Evolutionary conservation across 108 stramenopile species (phyloP), one percentile per base, ranked within the genome.

Genomic region (Pinguiococcus pyrenoidosus): DNA sequence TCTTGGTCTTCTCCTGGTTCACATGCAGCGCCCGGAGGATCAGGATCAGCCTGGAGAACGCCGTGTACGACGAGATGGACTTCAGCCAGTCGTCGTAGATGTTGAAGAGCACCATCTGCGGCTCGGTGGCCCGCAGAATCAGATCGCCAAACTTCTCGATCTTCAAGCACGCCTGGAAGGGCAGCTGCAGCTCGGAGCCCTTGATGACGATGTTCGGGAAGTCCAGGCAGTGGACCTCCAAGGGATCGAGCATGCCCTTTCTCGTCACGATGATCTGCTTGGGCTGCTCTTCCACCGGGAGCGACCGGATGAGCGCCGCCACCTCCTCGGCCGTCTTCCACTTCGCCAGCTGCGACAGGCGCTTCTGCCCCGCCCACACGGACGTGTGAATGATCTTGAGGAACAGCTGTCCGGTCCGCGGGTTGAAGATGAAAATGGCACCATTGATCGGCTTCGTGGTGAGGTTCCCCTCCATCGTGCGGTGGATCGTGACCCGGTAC

Each of bases 301-400:
- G 76, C 2, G 87, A 89, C 20, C 93, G 85, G 57, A 96, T 96
- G 7, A 99, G 72, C 22, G 90, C 92, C 22, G 96, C 92, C 44
- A 95, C 55, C 35, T 96, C 96, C 65, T 99, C 96, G 7, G 96
- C 91, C 16, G 96, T 99, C 69, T 99, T 99, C 96, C 96, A 99
- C 70, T 96, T 95, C 1, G 96, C 96, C 32, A 99, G 85, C 74
- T 93, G 89, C 0, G 87, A 87, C 16, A 91, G 81, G 42, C 96
- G 93, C 63, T 99, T 99, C 64, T 99, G 96, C 8, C 96, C 96
- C 23, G 93, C 92, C 96, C 96, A 99, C 25, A 94, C 93, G 62
- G 79, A 81, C 12, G 96, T 99, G 77, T 99, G 96, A 48, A 96
- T 94, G 47, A 99, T 90, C 74, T 96, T 96, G 21, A 99, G 62